Evolutionary conservation across 2,329 filamentous ascomycete genomes (phyloP), one percentile per base, ranked within the genome.

Genomic region (Ceratocystis huliohia): DNA sequence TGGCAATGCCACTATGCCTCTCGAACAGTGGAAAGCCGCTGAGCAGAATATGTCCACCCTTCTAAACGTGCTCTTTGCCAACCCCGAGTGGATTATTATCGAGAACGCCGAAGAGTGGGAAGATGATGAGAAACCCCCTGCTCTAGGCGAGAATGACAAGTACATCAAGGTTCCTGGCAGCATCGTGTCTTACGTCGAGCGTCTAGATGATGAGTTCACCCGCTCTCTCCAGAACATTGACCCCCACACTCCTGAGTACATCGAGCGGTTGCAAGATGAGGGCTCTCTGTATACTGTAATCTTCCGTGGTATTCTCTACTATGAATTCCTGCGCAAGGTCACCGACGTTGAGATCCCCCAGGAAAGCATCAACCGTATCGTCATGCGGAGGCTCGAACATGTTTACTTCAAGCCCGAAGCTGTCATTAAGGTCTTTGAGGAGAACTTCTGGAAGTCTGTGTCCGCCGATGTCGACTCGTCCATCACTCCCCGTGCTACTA

Each of bases 321-420:
- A 92, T 69, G 94, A 99, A 80, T 81, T 81, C 69, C 80, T 96
- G 66, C 84, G 83, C 74, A 86, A 88, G 76, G 85, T 88, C 69
- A 75, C 82, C 59, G 81, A 86, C 70, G 82, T 92, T 48, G 86
- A 93, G 59, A 81, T 87, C 48, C 82, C 88, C 30, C 91, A 96
- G 76, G 93, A 96, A 69, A 90, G 86, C 74, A 77, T 96, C 70
- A 99, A 97, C 82, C 87, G 94, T 68, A 85, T 96, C 65, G 84
- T 96, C 71, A 96, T 96, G 85, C 87, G 94, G 73, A 86, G 95
- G 72, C 79, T 99, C 70, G 95, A 99, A 78, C 95, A 99, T 77
- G 84, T 97, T 73, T 99, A 99, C 82, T 99, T 97, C 85, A 99
- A 99, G 87, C 94, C 94, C 66, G 84, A 91, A 10, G 88, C 93